Evolutionary conservation across 1,284 basidiomycete species (phyloP), one percentile per base, ranked within the genome.

Genomic region (Wolfiporia cocos): DNA sequence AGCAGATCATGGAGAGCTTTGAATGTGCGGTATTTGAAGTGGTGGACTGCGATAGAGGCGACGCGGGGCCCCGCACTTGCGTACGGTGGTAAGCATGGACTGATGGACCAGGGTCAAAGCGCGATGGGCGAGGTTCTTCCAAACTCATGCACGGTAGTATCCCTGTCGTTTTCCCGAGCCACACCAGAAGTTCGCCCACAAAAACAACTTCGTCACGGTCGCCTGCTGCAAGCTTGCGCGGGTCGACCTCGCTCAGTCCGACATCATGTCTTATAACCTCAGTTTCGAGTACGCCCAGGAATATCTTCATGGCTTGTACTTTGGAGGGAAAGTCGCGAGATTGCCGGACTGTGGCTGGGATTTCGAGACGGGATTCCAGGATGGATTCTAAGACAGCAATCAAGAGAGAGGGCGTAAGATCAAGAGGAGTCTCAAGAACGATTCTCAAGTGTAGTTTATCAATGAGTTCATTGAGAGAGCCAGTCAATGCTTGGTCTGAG

Each of bases 231-330:
- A 86, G 68, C 34, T 68, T 63, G 32, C 73, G 63, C 2, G 82
- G 83, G 49, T 87, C 81, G 23, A 86, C 58, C 22, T 71, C 67
- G 44, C 73, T 74, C 12, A 86, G 64, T 0, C 81, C 81, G 9
- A 82, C 72, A 48, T 81, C 76, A 44, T 63, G 59, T 32, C 57
- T 65, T 22, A 88, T 56, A 10, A 88, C 68, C 50, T 86, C 84
- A 34, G 70, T 75, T 41, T 86, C 82, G 3, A 91, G 67, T 3
- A 83, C 76, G 19, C 86, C 86, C 15, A 90, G 70, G 44, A 92
- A 81, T 11, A 90, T 70, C 56, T 89, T 86, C 71, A 87, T 85
- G 34, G 78, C 76, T 23, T 78, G 63, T 11, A 71, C 61, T 49
- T 69, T 68, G 15, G 65, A 62, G 28, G 63, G 61, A 32, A 57